Conservation (phyloP, 306 rosid genomes). For the Canavalia gladiata region DNA sequence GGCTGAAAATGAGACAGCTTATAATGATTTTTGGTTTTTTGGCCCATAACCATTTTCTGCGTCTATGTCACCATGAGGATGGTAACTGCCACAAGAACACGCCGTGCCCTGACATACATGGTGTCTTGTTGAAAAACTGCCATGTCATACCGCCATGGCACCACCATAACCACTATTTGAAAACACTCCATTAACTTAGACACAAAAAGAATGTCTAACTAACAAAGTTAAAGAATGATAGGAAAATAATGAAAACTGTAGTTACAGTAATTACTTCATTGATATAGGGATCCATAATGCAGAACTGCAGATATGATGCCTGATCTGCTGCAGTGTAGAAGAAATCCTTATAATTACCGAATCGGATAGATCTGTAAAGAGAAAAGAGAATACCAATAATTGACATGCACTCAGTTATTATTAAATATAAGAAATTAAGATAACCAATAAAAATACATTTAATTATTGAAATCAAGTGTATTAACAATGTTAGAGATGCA, state of each 20-base stretch:
- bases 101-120: no score
- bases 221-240: slow-evolving; percentile 13
- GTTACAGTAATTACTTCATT: slow-evolving; percentile 69
- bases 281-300: slow-evolving; percentile 79
- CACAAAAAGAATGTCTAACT: slow-evolving; percentile 1
- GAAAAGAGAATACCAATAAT: slow-evolving; percentile 42
- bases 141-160: no score
- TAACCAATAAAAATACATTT: slow-evolving; percentile 19
- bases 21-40: no score
- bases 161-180: no score
- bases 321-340: slow-evolving; percentile 63
- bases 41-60: no score
- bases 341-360: slow-evolving; percentile 77
- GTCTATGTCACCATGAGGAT: no score
- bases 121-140: no score
- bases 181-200: slow-evolving; percentile 6
- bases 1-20: no score
- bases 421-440: slow-evolving; percentile 20
- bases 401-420: neutral
- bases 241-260: neutral
- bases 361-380: slow-evolving; percentile 67
- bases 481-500: slow-evolving; percentile 1
- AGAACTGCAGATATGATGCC: slow-evolving; percentile 85
- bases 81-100: no score
- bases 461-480: slow-evolving; percentile 28